Percentiles rank a stretch among this genome's conserved stretches.
Evolutionary conservation across 2,329 filamentous ascomycete species (phyloP).

Genomic region (Xenoacremonium recifei): DNA sequence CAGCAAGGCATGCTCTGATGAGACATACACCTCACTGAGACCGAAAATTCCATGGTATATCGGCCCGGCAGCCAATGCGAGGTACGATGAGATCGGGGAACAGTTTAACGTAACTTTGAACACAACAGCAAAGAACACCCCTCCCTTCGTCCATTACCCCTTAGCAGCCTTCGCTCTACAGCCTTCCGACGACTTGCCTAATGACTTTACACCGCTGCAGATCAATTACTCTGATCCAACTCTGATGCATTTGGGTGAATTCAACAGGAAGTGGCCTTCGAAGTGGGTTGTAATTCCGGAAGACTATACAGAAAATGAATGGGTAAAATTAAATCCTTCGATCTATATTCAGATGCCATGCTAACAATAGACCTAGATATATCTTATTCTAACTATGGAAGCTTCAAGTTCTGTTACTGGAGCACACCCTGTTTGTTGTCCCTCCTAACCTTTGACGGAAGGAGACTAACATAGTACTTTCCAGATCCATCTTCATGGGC

Average conservation of each 20-base stretch:
- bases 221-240: conserved; percentile 16
- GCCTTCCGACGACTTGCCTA: neutral
- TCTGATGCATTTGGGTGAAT: conserved; percentile 14
- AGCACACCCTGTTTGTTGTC: conserved; percentile 18
- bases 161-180: conserved; percentile 14
- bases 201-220: conserved; percentile 13
- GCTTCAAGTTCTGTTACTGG: neutral
- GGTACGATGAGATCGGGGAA: conserved; percentile 2
- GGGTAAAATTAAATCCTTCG: conserved; percentile 2
- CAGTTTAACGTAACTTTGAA: conserved; percentile 17
- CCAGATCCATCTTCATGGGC: conserved; percentile 22
- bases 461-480: neutral
- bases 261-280: neutral
- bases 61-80: conserved; percentile 15
- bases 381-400: conserved; percentile 17
- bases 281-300: conserved; percentile 21
- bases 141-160: conserved; percentile 10
- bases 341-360: neutral
- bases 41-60: conserved; percentile 20
- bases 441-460: neutral
- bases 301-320: conserved; percentile 17
- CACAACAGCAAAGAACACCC: neutral
- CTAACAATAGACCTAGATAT: conserved; percentile 6
- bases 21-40: conserved; percentile 13
- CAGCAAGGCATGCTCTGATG: conserved; percentile 13